Evolutionary conservation across 768 basidiomycete genomes (phyloP).

Genomic region (Hemileccinum impolitum): DNA sequence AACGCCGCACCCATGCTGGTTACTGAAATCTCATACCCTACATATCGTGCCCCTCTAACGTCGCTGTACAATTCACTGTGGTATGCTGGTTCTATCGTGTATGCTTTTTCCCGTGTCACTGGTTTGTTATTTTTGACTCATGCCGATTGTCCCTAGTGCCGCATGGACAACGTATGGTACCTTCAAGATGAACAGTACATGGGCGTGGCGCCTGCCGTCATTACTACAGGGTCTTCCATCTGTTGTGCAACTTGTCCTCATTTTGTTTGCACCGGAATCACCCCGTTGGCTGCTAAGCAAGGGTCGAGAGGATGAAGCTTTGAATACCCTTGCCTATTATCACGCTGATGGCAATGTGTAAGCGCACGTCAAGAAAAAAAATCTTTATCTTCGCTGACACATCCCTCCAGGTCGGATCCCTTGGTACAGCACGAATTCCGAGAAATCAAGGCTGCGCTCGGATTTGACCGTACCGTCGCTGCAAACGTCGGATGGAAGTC

Average conservation of each 20-base stretch:
- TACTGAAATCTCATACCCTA: constrained; percentile 82
- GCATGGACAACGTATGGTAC: constrained; percentile 88
- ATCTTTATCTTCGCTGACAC: background rate
- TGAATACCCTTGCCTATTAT: constrained; percentile 72
- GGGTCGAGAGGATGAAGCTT: constrained; percentile 66
- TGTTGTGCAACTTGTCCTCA: constrained; percentile 57
- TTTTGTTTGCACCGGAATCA: constrained; percentile 76
- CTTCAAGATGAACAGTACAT: constrained; percentile 61
- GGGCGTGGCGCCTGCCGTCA: constrained; percentile 85
- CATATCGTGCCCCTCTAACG: constrained; percentile 76
- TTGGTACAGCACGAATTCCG: constrained; percentile 72
- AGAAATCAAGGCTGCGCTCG: constrained; percentile 77
- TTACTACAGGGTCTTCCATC: constrained; percentile 69
- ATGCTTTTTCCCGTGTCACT: constrained; percentile 21
- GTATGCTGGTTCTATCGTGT: constrained; percentile 82
- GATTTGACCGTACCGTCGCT: constrained; percentile 59
- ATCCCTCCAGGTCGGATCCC: constrained; percentile 49
- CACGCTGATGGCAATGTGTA: constrained; percentile 73
- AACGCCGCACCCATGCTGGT: constrained; percentile 82
- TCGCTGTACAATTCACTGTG: constrained; percentile 82
- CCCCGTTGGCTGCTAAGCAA: constrained; percentile 82
- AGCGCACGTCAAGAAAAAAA: constrained; percentile 12
- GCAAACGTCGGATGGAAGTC: constrained; percentile 66
- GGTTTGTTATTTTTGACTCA: background rate
- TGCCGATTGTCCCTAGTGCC: constrained; percentile 37